phyloP scores from a whole-genome alignment of 108 stramenopile genomes.

The Bacterosira constricta region DNA sequence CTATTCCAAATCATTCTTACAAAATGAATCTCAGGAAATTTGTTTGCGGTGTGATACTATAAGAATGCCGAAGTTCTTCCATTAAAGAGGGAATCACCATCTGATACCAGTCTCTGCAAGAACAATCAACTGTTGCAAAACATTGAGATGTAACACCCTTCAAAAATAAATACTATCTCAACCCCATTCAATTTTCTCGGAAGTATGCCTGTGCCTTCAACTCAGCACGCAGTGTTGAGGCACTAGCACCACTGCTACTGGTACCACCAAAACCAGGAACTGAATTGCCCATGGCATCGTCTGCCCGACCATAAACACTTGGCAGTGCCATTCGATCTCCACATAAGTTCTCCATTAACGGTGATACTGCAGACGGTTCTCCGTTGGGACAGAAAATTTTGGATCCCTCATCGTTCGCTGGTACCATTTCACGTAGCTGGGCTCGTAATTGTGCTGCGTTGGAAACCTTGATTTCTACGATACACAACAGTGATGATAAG shows the following conservation, averaged over 20 bases:
- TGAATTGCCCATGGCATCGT: constrained; percentile 78
- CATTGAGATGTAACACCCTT: too few species aligned
- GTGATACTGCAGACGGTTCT: constrained; percentile 66
- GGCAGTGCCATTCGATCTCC: constrained; percentile 73
- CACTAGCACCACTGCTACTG: constrained; percentile 3
- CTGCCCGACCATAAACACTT: constrained; percentile 71
- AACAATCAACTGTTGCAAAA: too few species aligned
- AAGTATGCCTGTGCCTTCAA: constrained; percentile 48
- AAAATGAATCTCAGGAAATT: too few species aligned
- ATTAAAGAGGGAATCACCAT: too few species aligned
- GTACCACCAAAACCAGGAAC: constrained; percentile 72
- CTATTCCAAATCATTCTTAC: too few species aligned
- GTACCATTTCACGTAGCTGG: constrained; percentile 79
- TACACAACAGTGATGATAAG: neutral
- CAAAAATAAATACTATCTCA: too few species aligned
- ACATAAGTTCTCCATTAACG: constrained; percentile 90
- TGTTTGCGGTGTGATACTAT: too few species aligned
- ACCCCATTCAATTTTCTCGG: constrained; percentile 20
- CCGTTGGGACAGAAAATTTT: constrained; percentile 91
- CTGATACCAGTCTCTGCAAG: too few species aligned
- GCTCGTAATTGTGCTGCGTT: constrained; percentile 60
- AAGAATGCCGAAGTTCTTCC: too few species aligned
- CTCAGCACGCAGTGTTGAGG: constrained; percentile 34
- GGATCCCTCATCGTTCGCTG: constrained; percentile 68
- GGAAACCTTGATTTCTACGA: constrained; percentile 60